Percentiles rank a stretch among this genome's conserved stretches.
Conservation (phyloP, 805 yeast genomes). For the Kuraishia molischiana region DNA sequence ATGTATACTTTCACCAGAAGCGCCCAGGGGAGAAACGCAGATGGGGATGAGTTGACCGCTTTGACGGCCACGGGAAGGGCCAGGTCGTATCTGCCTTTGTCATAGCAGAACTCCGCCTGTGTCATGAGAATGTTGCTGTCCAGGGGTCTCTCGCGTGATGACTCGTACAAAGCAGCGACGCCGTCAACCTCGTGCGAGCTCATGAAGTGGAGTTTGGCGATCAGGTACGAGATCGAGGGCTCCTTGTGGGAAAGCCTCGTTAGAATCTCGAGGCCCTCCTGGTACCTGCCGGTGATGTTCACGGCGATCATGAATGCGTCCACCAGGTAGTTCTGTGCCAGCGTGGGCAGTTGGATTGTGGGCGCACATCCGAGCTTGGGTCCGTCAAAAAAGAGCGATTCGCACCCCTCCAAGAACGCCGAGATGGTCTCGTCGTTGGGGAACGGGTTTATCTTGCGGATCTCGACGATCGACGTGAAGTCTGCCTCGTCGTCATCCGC, state of each 20-base stretch:
- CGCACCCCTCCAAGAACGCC: constrained; percentile 55
- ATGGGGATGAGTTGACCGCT: constrained; percentile 65
- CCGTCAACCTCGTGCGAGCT: constrained; percentile 55
- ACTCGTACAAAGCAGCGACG: constrained; percentile 38
- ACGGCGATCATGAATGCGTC: constrained; percentile 63
- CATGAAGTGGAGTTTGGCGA: constrained; percentile 41
- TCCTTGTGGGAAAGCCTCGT: constrained; percentile 39
- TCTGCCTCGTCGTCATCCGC: constrained; percentile 68
- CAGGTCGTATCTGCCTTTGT: constrained; percentile 41
- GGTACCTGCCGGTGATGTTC: constrained; percentile 55
- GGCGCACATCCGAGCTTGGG: constrained; percentile 53
- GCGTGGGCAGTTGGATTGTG: constrained; percentile 59
- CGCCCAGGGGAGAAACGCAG: constrained; percentile 70
- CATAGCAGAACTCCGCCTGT: constrained; percentile 49
- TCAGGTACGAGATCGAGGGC: constrained; percentile 46
- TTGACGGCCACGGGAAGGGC: constrained; percentile 51
- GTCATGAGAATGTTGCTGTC: constrained; percentile 44
- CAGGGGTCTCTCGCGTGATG: constrained; percentile 37
- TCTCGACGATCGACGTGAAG: constrained; percentile 66
- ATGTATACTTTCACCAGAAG: constrained; percentile 55
- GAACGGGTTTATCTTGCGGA: constrained; percentile 76
- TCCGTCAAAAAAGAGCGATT: constrained; percentile 56
- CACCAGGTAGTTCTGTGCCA: constrained; percentile 57
- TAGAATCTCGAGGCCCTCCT: constrained; percentile 50
- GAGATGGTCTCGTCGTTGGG: constrained; percentile 34